Conservation (phyloP, 1,284 basidiomycete species). For the Apiotrichum laibachii region DNA sequence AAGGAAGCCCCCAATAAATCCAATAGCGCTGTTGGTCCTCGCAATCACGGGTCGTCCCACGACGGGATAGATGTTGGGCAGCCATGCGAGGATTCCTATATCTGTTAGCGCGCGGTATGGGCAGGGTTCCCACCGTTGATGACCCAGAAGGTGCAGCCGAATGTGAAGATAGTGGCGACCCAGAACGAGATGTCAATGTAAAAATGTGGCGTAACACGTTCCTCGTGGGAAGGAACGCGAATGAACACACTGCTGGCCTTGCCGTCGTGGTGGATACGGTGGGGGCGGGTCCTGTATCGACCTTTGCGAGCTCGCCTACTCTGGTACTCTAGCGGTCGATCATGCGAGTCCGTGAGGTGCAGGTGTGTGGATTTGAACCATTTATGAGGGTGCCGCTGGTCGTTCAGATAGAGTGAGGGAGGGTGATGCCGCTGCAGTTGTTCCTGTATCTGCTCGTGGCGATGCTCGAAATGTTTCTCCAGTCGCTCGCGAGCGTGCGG, state of each 20-base stretch:
- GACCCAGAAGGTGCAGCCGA: constrained; percentile 58
- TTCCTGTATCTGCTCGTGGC: neutral
- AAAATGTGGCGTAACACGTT: constrained; percentile 30
- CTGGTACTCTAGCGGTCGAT: neutral
- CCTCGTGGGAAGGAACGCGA: constrained; percentile 14
- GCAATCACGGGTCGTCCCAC: neutral
- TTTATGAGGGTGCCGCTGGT: neutral
- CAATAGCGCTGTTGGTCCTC: constrained; percentile 52
- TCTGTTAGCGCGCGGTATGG: neutral
- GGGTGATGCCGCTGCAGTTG: neutral
- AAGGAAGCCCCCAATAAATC: constrained; percentile 57
- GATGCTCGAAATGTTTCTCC: neutral
- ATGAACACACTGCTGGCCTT: neutral
- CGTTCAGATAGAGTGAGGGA: neutral
- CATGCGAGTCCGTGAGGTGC: neutral
- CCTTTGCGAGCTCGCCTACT: neutral
- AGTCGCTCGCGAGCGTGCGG: neutral
- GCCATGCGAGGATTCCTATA: constrained; percentile 56
- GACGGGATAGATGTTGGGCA: constrained; percentile 35
- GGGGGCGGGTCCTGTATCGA: neutral
- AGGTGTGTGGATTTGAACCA: neutral
- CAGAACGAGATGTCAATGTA: constrained; percentile 37
- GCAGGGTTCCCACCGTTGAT: constrained; percentile 52
- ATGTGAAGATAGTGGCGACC: constrained; percentile 44
- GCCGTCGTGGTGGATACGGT: neutral